Percentiles rank a stretch among this genome's conserved stretches.
Conservation (phyloP, 2,329 filamentous ascomycete species). For the Phialophora chinensis region DNA sequence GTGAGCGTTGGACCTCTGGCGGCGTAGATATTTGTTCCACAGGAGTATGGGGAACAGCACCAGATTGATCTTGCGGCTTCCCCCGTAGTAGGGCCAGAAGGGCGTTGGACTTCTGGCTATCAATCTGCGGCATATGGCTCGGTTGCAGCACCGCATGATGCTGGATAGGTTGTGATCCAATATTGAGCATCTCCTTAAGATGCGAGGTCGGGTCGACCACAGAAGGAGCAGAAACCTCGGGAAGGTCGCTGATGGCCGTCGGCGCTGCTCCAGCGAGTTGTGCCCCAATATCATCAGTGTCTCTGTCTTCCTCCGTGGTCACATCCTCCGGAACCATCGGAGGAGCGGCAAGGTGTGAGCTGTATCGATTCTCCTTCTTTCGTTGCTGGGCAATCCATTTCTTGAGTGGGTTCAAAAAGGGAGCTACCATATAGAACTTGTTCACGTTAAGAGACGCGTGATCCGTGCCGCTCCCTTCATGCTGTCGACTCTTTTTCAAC, state of each 20-base stretch:
- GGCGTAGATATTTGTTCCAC: slow-evolving; percentile 60
- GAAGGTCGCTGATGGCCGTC: slow-evolving; percentile 47
- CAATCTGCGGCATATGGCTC: slow-evolving; percentile 40
- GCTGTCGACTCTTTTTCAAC: slow-evolving; percentile 74
- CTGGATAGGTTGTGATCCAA: slow-evolving; percentile 39
- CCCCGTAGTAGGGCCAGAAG: slow-evolving; percentile 63
- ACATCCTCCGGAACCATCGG: slow-evolving; percentile 35
- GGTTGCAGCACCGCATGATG: slow-evolving; percentile 28
- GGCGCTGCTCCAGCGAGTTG: slow-evolving; percentile 34
- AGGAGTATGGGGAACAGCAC: slow-evolving; percentile 56
- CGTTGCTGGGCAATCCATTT: slow-evolving; percentile 89
- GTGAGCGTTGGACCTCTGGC: slow-evolving; percentile 61
- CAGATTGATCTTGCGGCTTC: slow-evolving; percentile 43
- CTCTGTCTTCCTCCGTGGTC: slow-evolving; percentile 37
- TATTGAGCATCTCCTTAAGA: slow-evolving; percentile 57
- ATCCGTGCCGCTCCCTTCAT: slow-evolving; percentile 58
- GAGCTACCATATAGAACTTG: slow-evolving; percentile 98
- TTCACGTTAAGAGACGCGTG: slow-evolving; percentile 69
- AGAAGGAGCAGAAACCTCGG: slow-evolving; percentile 45
- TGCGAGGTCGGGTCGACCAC: slow-evolving; percentile 56
- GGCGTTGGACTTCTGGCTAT: slow-evolving; percentile 55
- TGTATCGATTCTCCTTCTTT: slow-evolving; percentile 68
- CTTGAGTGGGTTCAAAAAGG: slow-evolving; percentile 83
- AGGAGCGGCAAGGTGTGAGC: slow-evolving; percentile 52
- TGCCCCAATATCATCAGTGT: slow-evolving; percentile 30